Conservation (phyloP, 2,329 filamentous ascomycete species). For the Penicillium psychrosexuale region DNA sequence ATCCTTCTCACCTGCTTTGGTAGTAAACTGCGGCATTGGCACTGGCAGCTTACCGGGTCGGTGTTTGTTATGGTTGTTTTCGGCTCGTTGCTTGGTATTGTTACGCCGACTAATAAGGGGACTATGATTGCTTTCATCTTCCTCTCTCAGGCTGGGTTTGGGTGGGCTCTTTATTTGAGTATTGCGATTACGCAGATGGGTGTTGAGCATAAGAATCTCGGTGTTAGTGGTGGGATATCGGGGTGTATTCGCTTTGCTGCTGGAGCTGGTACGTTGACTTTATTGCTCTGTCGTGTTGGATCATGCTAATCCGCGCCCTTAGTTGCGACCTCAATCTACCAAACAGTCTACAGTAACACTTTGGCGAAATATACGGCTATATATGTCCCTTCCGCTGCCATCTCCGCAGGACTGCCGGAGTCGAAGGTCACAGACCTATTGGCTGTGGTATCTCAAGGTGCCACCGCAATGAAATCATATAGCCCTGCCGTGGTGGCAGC, state of each 20-base stretch:
- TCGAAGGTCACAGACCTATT: slow-evolving; percentile 32
- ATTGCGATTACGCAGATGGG: slow-evolving; percentile 52
- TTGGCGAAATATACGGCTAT: slow-evolving; percentile 29
- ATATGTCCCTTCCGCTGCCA: slow-evolving; percentile 37
- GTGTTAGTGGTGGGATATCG: slow-evolving; percentile 44
- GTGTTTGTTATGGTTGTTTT: slow-evolving; percentile 50
- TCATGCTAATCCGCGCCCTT: not conserved
- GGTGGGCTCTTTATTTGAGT: slow-evolving; percentile 48
- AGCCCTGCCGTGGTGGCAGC: slow-evolving; percentile 21
- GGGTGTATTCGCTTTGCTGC: slow-evolving; percentile 47
- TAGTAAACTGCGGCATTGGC: slow-evolving; percentile 45
- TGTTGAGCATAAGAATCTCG: slow-evolving; percentile 50
- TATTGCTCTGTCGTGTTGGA: not conserved
- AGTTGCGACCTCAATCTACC: slow-evolving; percentile 44
- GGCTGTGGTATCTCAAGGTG: slow-evolving; percentile 21
- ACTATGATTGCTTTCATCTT: slow-evolving; percentile 50
- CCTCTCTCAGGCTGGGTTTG: slow-evolving; percentile 46
- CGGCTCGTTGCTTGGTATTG: slow-evolving; percentile 45
- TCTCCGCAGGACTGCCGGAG: slow-evolving; percentile 35
- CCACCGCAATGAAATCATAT: slow-evolving; percentile 18
- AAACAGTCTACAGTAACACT: slow-evolving; percentile 43
- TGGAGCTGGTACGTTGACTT: slow-evolving; percentile 29
- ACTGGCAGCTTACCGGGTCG: slow-evolving; percentile 47
- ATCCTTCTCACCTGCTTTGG: slow-evolving; percentile 44
- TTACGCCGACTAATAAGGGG: slow-evolving; percentile 44